phyloP scores from a whole-genome alignment of 176 grass and related monocot genomes.

The Triticum monococcum region DNA sequence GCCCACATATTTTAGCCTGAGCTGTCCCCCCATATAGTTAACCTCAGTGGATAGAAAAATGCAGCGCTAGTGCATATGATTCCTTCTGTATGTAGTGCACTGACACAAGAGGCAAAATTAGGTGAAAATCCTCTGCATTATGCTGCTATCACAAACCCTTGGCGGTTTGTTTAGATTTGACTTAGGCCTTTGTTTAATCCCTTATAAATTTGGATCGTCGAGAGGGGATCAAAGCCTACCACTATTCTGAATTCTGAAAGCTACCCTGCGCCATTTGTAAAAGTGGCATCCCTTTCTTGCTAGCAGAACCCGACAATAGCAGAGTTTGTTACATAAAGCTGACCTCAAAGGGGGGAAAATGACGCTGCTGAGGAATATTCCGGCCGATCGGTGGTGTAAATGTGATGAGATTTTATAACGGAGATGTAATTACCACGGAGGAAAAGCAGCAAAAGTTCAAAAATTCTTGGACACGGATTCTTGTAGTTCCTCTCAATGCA shows the following conservation, averaged over 20 bases:
- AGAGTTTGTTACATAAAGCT: slow-evolving; percentile 43
- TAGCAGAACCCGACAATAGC: slow-evolving; percentile 46
- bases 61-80: slow-evolving; percentile 62
- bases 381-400: slow-evolving; percentile 16
- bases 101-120: slow-evolving; percentile 29
- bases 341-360: not conserved
- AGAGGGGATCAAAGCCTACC: slow-evolving; percentile 54
- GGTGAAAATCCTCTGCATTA: slow-evolving; percentile 56
- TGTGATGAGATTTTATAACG: slow-evolving; percentile 26
- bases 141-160: slow-evolving; percentile 39
- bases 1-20: slow-evolving; percentile 36
- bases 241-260: slow-evolving; percentile 27
- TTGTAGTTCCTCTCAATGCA: not conserved
- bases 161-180: slow-evolving; percentile 70
- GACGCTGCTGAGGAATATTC: slow-evolving; percentile 42
- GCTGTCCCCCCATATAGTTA: slow-evolving; percentile 25
- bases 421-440: slow-evolving; percentile 16
- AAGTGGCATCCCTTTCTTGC: slow-evolving; percentile 58
- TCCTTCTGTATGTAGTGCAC: slow-evolving; percentile 51
- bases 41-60: slow-evolving; percentile 49
- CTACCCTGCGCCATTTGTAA: slow-evolving; percentile 40
- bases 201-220: slow-evolving; percentile 69
- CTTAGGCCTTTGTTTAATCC: slow-evolving; percentile 56
- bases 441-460: slow-evolving; percentile 11
- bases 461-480: slow-evolving; percentile 7